Conservation (phyloP, 129 eudicot genomes). For the Artemisia tridentata region DNA sequence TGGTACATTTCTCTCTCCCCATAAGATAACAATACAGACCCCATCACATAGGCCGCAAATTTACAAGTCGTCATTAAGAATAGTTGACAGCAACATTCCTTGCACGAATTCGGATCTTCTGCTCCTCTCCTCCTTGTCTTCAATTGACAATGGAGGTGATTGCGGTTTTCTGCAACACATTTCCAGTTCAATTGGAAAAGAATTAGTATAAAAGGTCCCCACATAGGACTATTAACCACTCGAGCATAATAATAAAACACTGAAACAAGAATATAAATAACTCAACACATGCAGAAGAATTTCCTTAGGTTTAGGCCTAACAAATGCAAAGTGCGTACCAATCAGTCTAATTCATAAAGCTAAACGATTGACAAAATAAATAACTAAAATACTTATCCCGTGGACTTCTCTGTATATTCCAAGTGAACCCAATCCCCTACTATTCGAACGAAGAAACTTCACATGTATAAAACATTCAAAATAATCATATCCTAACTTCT, state of each 20-base stretch:
- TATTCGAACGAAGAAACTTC: not conserved
- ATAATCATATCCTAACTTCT: not conserved
- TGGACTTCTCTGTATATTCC: too few species aligned
- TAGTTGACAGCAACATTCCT: slow-evolving; percentile 68
- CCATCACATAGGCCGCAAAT: not conserved
- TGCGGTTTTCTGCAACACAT: slow-evolving; percentile 46
- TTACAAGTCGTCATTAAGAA: slow-evolving; percentile 58
- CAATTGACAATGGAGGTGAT: slow-evolving; percentile 62
- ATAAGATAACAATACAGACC: not conserved
- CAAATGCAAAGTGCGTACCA: too few species aligned
- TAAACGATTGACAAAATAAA: too few species aligned
- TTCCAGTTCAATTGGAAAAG: not conserved
- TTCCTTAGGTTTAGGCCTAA: too few species aligned
- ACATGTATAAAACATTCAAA: not conserved
- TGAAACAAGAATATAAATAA: too few species aligned
- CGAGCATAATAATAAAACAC: too few species aligned
- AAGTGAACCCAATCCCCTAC: too few species aligned
- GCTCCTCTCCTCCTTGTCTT: slow-evolving; percentile 84
- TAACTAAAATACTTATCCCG: too few species aligned
- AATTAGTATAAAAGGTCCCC: not conserved
- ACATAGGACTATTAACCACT: not conserved
- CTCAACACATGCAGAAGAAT: too few species aligned
- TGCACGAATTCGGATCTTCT: slow-evolving; percentile 77
- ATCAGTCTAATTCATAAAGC: too few species aligned
- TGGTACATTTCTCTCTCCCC: slow-evolving; percentile 16